Conservation (phyloP, 257 asterid species). For the Petrea volubilis region DNA sequence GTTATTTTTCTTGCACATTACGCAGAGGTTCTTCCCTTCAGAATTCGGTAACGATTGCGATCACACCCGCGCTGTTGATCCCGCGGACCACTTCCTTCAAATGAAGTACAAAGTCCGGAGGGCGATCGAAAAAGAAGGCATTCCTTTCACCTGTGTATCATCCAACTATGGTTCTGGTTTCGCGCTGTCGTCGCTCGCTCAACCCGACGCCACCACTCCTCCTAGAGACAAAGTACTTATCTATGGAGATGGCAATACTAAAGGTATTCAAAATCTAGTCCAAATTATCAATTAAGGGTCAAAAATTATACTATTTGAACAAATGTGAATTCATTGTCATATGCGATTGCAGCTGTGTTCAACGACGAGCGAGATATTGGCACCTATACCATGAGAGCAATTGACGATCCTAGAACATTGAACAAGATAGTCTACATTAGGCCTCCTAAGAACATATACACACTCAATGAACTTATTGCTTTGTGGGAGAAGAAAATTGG, state of each 20-base stretch:
- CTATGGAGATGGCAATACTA: slow-evolving; percentile 69
- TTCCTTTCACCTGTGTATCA: slow-evolving; percentile 59
- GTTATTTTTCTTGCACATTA: background rate
- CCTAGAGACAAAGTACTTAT: slow-evolving; percentile 55
- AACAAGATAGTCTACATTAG: too few relatives aligned
- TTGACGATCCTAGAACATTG: too few relatives aligned
- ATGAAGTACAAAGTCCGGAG: slow-evolving; percentile 48
- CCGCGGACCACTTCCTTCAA: slow-evolving; percentile 48
- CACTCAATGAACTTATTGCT: slow-evolving; percentile 70
- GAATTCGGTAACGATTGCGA: slow-evolving; percentile 79
- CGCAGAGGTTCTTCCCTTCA: slow-evolving; percentile 75
- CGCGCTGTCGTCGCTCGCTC: slow-evolving; percentile 46
- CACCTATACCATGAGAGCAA: too few relatives aligned
- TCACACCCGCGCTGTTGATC: slow-evolving; percentile 56
- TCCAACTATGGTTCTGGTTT: slow-evolving; percentile 62
- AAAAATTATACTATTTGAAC: too few relatives aligned
- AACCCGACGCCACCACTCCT: slow-evolving; percentile 50
- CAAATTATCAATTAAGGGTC: too few relatives aligned
- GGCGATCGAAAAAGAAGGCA: slow-evolving; percentile 50
- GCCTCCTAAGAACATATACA: background rate
- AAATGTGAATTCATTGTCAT: too few relatives aligned
- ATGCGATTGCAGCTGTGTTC: too few relatives aligned
- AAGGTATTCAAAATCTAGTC: slow-evolving; percentile 51
- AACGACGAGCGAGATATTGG: too few relatives aligned
- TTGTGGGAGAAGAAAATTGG: slow-evolving; percentile 88